Evolutionary conservation across 2,329 filamentous ascomycete genomes (phyloP).

Genomic region (Botrytis elliptica): DNA sequence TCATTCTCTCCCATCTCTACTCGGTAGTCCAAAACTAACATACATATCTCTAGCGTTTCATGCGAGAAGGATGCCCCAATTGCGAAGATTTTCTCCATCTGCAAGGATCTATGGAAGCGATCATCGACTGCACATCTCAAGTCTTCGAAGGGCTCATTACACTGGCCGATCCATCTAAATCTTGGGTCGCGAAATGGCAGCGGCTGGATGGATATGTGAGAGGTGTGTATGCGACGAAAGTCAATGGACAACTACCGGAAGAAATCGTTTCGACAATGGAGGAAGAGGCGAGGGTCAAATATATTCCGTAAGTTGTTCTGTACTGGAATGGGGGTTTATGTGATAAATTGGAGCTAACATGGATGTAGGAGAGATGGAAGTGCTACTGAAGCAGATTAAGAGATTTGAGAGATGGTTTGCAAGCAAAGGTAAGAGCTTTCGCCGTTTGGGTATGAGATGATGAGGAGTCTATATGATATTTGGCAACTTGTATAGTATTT

Average conservation of each 20-base stretch:
- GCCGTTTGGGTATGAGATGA: not conserved
- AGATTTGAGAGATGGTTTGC: not conserved
- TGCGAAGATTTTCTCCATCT: constrained; percentile 92
- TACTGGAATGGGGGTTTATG: not conserved
- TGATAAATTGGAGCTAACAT: constrained; percentile 25
- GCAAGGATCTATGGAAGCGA: constrained; percentile 71
- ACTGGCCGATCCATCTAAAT: constrained; percentile 75
- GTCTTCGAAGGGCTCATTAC: constrained; percentile 93
- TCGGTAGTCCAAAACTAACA: constrained; percentile 22
- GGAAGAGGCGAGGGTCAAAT: constrained; percentile 62
- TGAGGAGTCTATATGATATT: constrained; percentile 68
- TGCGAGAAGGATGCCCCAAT: constrained; percentile 87
- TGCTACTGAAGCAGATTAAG: constrained; percentile 41
- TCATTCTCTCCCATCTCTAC: constrained; percentile 3
- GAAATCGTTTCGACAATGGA: constrained; percentile 61
- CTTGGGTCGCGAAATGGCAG: constrained; percentile 98
- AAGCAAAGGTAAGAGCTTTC: constrained; percentile 1
- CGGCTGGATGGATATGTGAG: constrained; percentile 82
- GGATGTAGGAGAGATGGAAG: constrained; percentile 53
- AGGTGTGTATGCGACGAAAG: constrained; percentile 92
- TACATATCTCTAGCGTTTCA: constrained; percentile 66
- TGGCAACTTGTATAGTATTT: constrained; percentile 92
- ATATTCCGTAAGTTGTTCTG: constrained; percentile 58
- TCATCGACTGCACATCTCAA: constrained; percentile 91
- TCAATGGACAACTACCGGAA: constrained; percentile 75